A percentile compares a stretch with the other conserved stretches of the same genome.
Evolutionary conservation across 2,329 filamentous ascomycete species (phyloP).

Genomic region (Sporothrix humicola): DNA sequence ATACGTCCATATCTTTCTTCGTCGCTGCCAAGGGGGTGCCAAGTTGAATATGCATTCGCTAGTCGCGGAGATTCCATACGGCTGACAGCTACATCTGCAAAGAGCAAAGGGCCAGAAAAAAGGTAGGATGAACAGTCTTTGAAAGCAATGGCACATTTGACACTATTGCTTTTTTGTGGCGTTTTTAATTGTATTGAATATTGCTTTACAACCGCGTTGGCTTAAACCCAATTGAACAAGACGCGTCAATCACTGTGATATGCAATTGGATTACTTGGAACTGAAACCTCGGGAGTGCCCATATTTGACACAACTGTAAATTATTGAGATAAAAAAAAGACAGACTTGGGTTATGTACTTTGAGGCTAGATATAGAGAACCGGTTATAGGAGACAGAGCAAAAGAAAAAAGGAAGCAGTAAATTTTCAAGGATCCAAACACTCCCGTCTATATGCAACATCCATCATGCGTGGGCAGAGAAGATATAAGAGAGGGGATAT

Average conservation of each 20-base stretch:
- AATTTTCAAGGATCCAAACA: not conserved
- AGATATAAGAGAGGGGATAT: not conserved
- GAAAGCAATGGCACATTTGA: not conserved
- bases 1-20: not conserved
- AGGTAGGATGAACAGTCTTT: not conserved
- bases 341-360: not conserved
- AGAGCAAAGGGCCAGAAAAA: not conserved
- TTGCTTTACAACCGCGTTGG: too few species aligned
- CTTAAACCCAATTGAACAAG: too few species aligned
- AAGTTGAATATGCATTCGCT: not conserved
- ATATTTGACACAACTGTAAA: not conserved
- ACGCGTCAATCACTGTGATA: not conserved
- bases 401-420: not conserved
- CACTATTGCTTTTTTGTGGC: slow-evolving; percentile 1
- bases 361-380: not conserved
- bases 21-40: not conserved
- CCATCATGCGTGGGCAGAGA: slow-evolving; percentile 29
- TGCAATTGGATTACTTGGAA: not conserved
- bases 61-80: slow-evolving; percentile 23
- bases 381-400: not conserved
- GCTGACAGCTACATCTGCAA: not conserved
- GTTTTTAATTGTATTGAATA: too few species aligned
- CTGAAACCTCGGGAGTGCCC: not conserved
- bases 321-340: not conserved
- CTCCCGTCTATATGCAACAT: slow-evolving; percentile 37